Evolutionary conservation across 176 grass and related monocot genomes (phyloP), one percentile per base, ranked within the genome.

Genomic region (Leersia perrieri): DNA sequence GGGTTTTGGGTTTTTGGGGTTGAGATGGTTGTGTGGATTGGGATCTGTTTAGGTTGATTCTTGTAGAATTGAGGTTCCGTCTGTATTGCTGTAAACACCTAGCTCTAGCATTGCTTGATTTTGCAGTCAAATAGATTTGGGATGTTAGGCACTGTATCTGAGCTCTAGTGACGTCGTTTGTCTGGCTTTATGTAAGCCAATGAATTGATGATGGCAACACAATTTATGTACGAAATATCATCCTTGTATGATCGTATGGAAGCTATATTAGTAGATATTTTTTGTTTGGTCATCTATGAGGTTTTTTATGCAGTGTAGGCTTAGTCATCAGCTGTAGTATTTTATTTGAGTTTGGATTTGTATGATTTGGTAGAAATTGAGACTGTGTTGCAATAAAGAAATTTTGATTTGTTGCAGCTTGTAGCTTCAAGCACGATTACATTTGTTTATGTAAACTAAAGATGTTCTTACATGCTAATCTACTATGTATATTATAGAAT

Each of bases 1-100:
- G 79, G 73, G 73, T 65, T 76, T 55, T 66, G 47, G 70, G 70
- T 57, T 83, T 75, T 83, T 32, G 85, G 33, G 25, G 33, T 25
- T n/a, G n/a, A n/a, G 28, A 53, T 38, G n/a, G n/a, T 83, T 66
- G 10, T 32, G 61, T 40, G n/a, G 25, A 38, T 62, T 16, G 18
- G 20, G 26, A 10, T 80, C 45, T 60, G 18, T 42, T 41, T 22
- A 60, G 30, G n/a, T 74, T 22, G 23, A 60, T 60, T 60, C n/a
- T 31, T 5, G 65, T 36, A 39, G 9, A 42, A 58, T 28, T 22
- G 9, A 8, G 8, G 4, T 15, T 70, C 41, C 3, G 14, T 70
- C 44, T 70, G 9, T 5, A 22, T 42, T 71, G 28, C 63, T 75
- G 7, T 35, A 55, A n/a, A 5, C 10, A 15, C 33, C 34, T 70